These are phyloP conservation scores for Boletus vermiculosoides DNA, from an alignment of 768 basidiomycete species.

Conservation along the genomic window DNA sequence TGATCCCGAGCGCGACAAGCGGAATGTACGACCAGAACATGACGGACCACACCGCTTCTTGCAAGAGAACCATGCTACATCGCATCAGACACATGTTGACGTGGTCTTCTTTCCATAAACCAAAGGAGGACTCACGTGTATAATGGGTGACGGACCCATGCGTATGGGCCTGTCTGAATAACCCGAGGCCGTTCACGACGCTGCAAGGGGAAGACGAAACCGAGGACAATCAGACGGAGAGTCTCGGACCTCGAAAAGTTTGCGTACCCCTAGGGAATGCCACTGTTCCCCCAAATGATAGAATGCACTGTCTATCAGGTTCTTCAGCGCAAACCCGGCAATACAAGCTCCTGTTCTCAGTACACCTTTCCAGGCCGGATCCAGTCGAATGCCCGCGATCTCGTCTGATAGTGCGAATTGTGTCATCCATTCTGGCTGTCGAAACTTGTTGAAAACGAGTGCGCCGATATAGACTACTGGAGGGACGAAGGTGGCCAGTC, in stretches of 20 bases:
- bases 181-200: conserved; percentile 27
- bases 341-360: conserved; percentile 20
- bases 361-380: conserved; percentile 6
- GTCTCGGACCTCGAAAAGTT: background rate
- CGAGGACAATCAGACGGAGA: too few species aligned
- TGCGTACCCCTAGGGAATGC: conserved; percentile 23
- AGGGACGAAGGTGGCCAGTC: conserved; percentile 7
- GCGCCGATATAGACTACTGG: conserved; percentile 22
- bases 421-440: conserved; percentile 29
- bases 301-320: background rate
- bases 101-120: background rate
- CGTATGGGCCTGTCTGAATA: conserved; percentile 31
- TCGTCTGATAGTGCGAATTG: conserved; percentile 13
- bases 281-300: conserved; percentile 23
- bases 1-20: conserved; percentile 16
- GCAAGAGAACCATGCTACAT: conserved; percentile 8
- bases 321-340: background rate
- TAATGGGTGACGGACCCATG: conserved; percentile 32
- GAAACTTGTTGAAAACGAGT: conserved; percentile 20
- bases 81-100: background rate
- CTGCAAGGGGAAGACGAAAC: conserved; percentile 4
- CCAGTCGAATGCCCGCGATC: background rate
- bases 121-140: conserved; percentile 17
- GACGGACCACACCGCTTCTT: conserved; percentile 10
- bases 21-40: conserved; percentile 30